These are phyloP conservation scores for Camptophora hylomeconis DNA, from an alignment of 2,329 filamentous ascomycete genomes.

Conservation along the genomic window DNA sequence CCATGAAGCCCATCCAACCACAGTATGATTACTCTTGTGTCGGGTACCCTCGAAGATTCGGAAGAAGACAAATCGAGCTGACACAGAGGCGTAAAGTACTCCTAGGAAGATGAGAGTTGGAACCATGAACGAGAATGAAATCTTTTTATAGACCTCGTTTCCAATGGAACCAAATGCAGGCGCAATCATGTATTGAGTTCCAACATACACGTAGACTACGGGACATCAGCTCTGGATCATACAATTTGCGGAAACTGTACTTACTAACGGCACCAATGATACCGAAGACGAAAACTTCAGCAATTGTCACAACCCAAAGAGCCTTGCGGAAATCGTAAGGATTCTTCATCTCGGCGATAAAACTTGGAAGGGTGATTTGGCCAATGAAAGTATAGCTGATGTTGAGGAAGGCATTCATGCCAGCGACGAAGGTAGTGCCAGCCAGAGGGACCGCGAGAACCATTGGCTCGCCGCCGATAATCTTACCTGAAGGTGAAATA, in stretches of 20 bases:
- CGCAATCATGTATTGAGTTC: slow-evolving; percentile 75
- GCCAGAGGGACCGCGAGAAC: slow-evolving; percentile 55
- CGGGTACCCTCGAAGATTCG: slow-evolving; percentile 66
- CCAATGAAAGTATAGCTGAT: slow-evolving; percentile 95
- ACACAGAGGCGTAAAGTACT: slow-evolving; percentile 80
- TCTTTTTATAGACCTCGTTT: slow-evolving; percentile 65
- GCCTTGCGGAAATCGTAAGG: slow-evolving; percentile 82
- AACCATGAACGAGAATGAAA: slow-evolving; percentile 89
- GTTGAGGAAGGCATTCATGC: slow-evolving; percentile 82
- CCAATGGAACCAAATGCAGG: slow-evolving; percentile 79
- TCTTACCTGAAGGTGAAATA: slow-evolving; percentile 14
- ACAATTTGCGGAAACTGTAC: slow-evolving; percentile 1
- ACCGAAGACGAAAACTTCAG: slow-evolving; percentile 75
- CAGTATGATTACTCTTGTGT: slow-evolving; percentile 69
- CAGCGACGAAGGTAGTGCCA: slow-evolving; percentile 67
- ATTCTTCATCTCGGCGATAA: slow-evolving; percentile 86
- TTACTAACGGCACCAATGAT: slow-evolving; percentile 57
- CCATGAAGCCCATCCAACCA: slow-evolving; percentile 72
- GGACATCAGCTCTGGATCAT: too few species aligned
- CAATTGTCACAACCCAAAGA: slow-evolving; percentile 78
- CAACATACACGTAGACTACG: slow-evolving; percentile 47
- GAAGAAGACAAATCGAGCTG: slow-evolving; percentile 84
- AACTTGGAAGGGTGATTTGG: slow-evolving; percentile 84
- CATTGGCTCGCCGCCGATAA: slow-evolving; percentile 45
- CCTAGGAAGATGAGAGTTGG: slow-evolving; percentile 87